Evolutionary conservation across 768 basidiomycete species (phyloP), one percentile per base, ranked within the genome.

Genomic region (Amanita rubescens): DNA sequence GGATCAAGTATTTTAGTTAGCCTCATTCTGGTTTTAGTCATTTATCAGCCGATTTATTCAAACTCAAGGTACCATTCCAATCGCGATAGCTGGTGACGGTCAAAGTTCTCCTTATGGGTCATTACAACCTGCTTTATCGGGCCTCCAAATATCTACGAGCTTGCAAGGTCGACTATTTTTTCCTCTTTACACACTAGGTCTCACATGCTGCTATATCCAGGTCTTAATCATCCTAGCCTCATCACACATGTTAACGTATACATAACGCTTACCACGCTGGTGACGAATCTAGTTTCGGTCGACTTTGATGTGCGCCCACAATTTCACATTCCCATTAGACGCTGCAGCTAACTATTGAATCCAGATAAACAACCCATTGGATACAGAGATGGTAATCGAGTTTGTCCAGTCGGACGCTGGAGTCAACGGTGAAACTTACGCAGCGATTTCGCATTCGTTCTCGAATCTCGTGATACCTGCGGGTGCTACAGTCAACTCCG

Each of bases 41-140:
- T 87, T 88, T 72, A 62, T 86, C 56, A 71, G 76, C 8, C 62
- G 70, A 32, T 87, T 85, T 65, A 72, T 88, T 39, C 80, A 81
- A 63, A 76, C 74, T 0, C 71, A 69, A 22, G 62, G 75, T 39
- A 51, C 59, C 7, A 62, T 88, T 32, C 69, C 76, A 5, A 62
- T 85, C 54, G 73, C 71, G 0, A 82, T 87, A 60, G 67, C 78
- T 57, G 87, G 87, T 20, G 85, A 87, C 60, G 53, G 65, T 2
- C 60, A 65, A 15, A 81, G 84, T 60, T 78, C 82, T 2, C 85
- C 86, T 2, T 86, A 84, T 62, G 71, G 62, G 5, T 84, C 85
- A 1, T 63, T 90, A 48, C 66, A 71, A 49, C 72, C 73, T 1
- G 85, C 78, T 0, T 69, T 88, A 5, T 69, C 78, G 11, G 76